These are phyloP conservation scores for Fusarium circinatum DNA, from an alignment of 2,329 filamentous ascomycete genomes.

Conservation along the genomic window DNA sequence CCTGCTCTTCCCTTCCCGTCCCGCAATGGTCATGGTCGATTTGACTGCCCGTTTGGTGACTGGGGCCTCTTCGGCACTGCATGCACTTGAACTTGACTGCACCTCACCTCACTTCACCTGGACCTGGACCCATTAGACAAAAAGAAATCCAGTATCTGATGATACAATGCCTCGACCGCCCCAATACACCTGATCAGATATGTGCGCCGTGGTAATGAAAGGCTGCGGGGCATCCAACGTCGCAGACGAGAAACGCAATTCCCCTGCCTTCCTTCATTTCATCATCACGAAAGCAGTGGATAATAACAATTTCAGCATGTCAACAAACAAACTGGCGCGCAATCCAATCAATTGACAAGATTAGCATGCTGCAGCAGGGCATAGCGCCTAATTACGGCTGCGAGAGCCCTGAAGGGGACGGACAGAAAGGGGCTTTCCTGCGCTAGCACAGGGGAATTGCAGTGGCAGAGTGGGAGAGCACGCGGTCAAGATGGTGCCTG, in stretches of 20 bases:
- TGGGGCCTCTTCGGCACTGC: constrained; percentile 34
- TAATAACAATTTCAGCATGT: constrained; percentile 45
- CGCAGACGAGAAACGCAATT: constrained; percentile 40
- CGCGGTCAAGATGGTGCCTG: constrained; percentile 38
- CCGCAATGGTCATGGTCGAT: constrained; percentile 20
- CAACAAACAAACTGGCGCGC: constrained; percentile 39
- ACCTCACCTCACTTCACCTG: constrained; percentile 18
- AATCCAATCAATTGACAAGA: constrained; percentile 38
- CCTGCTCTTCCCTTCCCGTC: constrained; percentile 31
- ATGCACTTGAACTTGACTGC: constrained; percentile 24
- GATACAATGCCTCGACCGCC: constrained; percentile 24
- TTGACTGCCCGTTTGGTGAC: constrained; percentile 10
- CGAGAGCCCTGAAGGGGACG: constrained; percentile 24
- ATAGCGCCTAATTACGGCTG: constrained; percentile 37
- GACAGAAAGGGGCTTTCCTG: constrained; percentile 39
- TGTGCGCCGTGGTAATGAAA: constrained; percentile 29
- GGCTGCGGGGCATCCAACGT: constrained; percentile 32
- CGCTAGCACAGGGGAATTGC: constrained; percentile 40
- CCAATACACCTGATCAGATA: constrained; percentile 28
- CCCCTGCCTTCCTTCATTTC: constrained; percentile 15
- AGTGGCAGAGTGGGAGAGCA: constrained; percentile 26
- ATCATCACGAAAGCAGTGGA: constrained; percentile 33
- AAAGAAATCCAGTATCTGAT: constrained; percentile 17
- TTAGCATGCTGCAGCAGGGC: constrained; percentile 23
- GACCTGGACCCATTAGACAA: neutral